Evolutionary conservation across 2,329 filamentous ascomycete species (phyloP), one percentile per base, ranked within the genome.

Genomic region (Grosmannia serpens): DNA sequence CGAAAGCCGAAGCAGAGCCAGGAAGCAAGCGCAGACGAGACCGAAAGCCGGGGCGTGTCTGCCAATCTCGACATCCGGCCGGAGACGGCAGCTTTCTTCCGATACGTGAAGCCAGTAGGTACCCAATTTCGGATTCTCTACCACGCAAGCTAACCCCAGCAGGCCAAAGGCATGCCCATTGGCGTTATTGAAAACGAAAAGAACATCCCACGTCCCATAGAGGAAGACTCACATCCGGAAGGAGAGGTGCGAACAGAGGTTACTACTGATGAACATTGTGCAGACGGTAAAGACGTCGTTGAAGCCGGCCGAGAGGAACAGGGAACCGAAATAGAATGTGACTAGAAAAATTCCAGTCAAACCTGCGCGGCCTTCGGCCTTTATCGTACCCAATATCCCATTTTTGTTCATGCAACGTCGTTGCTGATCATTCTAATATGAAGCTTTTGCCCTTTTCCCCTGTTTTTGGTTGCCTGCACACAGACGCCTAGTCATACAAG

Each of bases 21-120:
- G 17, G 15, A 5, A 20, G 27, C 26, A 4, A n/a, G 15, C 3
- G 24, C 46, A 15, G 24, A 24, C 22, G 22, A 27, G 13, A 13
- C 46, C 9, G 44, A 10, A 38, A 31, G 10, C 38, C 11, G 11
- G 20, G 44, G n/a, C 9, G 3, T 46, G 11, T 4, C 46, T 15
- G 13, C 24, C 46, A 26, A 26, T 26, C 46, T 49, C 44, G 44
- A 46, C 44, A 22, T 46, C 17, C 29, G 10, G 13, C 5, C 20
- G 2, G 55, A 52, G n/a, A 29, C 26, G 29, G 0, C 46, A 22
- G 4, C 22, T 11, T 50, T 26, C 13, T 58, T 58, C 31, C 29
- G 15, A 6, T 58, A 58, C 20, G 44, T 50, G 52, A 55, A 51
- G 57, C 69, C 53, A 24, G 53, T 55, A 75, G 10, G 77, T 77